These are phyloP conservation scores for Amanita fuliginea DNA, from an alignment of 768 basidiomycete species.

Conservation along the genomic window DNA sequence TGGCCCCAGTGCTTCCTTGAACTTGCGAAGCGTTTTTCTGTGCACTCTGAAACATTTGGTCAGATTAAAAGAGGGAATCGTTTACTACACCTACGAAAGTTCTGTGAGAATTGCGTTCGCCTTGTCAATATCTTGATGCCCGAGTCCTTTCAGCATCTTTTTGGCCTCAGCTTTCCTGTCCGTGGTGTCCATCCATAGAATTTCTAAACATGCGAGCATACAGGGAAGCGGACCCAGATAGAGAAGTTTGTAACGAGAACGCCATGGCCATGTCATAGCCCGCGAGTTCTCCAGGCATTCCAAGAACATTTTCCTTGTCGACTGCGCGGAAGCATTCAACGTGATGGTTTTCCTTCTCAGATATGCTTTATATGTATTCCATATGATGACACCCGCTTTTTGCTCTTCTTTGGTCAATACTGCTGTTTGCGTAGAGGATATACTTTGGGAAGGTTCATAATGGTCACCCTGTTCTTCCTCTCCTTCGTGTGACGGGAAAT, in stretches of 20 bases:
- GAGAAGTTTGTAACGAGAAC: constrained; percentile 20
- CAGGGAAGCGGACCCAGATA: constrained; percentile 30
- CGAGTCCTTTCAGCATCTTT: constrained; percentile 15
- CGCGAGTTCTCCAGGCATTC: constrained; percentile 17
- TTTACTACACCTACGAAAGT: constrained; percentile 19
- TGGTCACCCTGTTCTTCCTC: background rate
- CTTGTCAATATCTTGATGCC: constrained; percentile 24
- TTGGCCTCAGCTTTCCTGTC: constrained; percentile 21
- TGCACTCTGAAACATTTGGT: background rate
- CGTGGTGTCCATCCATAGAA: constrained; percentile 14
- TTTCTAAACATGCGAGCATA: constrained; percentile 29
- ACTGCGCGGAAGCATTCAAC: background rate
- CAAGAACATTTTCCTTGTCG: constrained; percentile 12
- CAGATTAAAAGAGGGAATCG: constrained; percentile 9
- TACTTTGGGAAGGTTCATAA: background rate
- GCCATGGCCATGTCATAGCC: constrained; percentile 16
- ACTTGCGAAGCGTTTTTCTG: background rate
- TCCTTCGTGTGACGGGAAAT: background rate
- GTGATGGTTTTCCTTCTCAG: background rate
- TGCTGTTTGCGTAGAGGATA: background rate
- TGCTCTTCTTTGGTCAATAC: background rate
- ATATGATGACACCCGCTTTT: background rate
- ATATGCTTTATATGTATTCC: background rate
- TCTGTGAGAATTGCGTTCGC: constrained; percentile 17
- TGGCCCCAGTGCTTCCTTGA: background rate